A percentile compares a stretch with the other conserved stretches of the same genome.
Conservation (phyloP, 2,329 filamentous ascomycete genomes). For the Pseudogymnoascus sp. region DNA sequence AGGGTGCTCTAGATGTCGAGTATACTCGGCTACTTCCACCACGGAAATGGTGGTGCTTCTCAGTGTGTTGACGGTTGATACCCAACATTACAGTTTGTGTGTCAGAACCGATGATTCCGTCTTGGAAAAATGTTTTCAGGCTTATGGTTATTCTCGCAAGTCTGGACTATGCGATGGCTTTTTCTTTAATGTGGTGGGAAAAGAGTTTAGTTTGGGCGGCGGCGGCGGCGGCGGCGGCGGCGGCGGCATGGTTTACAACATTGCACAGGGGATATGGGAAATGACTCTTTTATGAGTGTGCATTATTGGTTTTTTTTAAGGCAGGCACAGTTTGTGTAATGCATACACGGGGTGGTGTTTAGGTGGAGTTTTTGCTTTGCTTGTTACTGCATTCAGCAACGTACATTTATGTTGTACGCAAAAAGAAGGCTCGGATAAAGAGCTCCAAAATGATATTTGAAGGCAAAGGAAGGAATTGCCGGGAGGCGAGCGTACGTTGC, state of each 20-base stretch:
- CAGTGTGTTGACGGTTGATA: neutral
- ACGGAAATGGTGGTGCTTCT: neutral
- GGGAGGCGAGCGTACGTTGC: neutral
- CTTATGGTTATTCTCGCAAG: slow-evolving; percentile 1
- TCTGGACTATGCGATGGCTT: neutral
- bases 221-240: neutral
- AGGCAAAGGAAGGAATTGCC: neutral
- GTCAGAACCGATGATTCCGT: neutral
- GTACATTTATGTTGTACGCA: slow-evolving; percentile 5
- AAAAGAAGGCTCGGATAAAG: neutral
- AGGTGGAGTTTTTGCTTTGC: slow-evolving; percentile 20
- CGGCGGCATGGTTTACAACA: slow-evolving; percentile 1
- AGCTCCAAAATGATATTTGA: slow-evolving; percentile 1
- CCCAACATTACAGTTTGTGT: neutral
- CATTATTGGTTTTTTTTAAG: neutral
- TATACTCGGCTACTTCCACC: neutral
- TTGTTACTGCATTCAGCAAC: neutral
- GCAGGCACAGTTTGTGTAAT: slow-evolving; percentile 2
- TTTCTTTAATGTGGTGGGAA: slow-evolving; percentile 2
- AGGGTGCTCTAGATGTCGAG: neutral
- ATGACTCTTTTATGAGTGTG: slow-evolving; percentile 20
- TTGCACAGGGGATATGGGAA: slow-evolving; percentile 2
- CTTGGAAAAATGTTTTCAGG: slow-evolving; percentile 6
- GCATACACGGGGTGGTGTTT: slow-evolving; percentile 23
- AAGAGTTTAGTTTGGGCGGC: neutral